Evolutionary conservation across 768 basidiomycete species (phyloP).

Genomic region (Flagelloscypha sp.): DNA sequence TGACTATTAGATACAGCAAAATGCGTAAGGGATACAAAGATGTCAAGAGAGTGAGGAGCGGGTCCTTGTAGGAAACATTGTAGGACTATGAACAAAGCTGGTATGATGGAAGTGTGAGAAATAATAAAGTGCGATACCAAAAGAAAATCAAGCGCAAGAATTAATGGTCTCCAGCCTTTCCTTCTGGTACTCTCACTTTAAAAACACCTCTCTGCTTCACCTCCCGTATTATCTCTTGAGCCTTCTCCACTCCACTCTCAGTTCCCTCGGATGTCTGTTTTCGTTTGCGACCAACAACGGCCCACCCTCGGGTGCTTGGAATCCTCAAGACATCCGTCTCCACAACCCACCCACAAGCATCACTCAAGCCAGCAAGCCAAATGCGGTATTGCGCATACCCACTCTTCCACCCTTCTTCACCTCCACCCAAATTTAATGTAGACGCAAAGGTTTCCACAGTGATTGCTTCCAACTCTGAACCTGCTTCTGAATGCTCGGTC

Average conservation of each 20-base stretch:
- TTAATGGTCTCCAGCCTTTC: slow-evolving; percentile 41
- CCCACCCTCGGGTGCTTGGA: slow-evolving; percentile 92
- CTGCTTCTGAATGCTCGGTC: slow-evolving; percentile 14
- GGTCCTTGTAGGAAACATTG: too few species aligned
- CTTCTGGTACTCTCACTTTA: slow-evolving; percentile 64
- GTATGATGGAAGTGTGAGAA: too few species aligned
- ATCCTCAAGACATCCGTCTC: slow-evolving; percentile 85
- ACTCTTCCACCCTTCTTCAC: slow-evolving; percentile 48
- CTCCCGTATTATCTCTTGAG: slow-evolving; percentile 40
- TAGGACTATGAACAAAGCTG: too few species aligned
- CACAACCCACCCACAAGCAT: slow-evolving; percentile 76
- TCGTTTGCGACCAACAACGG: slow-evolving; percentile 60
- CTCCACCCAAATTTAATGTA: slow-evolving; percentile 50
- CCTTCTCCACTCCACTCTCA: slow-evolving; percentile 34
- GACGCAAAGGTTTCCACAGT: slow-evolving; percentile 21
- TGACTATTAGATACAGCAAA: too few species aligned
- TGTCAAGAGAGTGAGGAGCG: too few species aligned
- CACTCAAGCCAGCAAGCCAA: slow-evolving; percentile 71
- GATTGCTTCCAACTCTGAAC: slow-evolving; percentile 13
- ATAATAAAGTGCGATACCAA: too few species aligned
- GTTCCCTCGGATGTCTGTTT: slow-evolving; percentile 12
- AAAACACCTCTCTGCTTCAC: slow-evolving; percentile 62
- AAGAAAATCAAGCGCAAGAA: too few species aligned
- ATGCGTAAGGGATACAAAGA: too few species aligned
- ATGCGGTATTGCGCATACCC: slow-evolving; percentile 80